These are phyloP conservation scores for Colletotrichum cereale DNA, from an alignment of 2,329 filamentous ascomycete genomes.

Conservation along the genomic window DNA sequence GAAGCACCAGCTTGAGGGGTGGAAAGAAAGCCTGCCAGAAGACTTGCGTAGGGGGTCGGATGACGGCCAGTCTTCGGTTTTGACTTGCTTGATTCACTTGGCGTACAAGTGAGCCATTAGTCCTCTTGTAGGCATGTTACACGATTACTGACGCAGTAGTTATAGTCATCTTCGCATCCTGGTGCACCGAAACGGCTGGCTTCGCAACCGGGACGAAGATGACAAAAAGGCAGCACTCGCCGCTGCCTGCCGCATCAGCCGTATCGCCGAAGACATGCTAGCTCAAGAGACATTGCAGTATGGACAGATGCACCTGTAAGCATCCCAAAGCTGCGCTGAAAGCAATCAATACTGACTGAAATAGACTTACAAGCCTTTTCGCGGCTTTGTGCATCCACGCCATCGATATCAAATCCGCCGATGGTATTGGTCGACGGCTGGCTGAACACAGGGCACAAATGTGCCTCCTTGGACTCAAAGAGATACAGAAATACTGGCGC, in stretches of 20 bases:
- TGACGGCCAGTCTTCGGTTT: slow-evolving; percentile 50
- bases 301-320: slow-evolving; percentile 55
- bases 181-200: slow-evolving; percentile 51
- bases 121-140: neutral
- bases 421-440: slow-evolving; percentile 50
- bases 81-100: slow-evolving; percentile 53
- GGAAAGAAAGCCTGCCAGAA: slow-evolving; percentile 51
- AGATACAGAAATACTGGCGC: slow-evolving; percentile 55
- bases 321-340: neutral
- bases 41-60: slow-evolving; percentile 48
- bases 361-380: slow-evolving; percentile 53
- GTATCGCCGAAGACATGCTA: slow-evolving; percentile 55
- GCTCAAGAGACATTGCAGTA: slow-evolving; percentile 50
- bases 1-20: slow-evolving; percentile 49
- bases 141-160: neutral
- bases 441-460: slow-evolving; percentile 54
- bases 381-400: slow-evolving; percentile 54
- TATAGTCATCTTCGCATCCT: slow-evolving; percentile 52
- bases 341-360: neutral
- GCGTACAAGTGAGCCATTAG: slow-evolving; percentile 53
- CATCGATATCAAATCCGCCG: slow-evolving; percentile 51
- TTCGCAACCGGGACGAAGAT: slow-evolving; percentile 46
- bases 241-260: slow-evolving; percentile 52
- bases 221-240: slow-evolving; percentile 48
- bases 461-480: slow-evolving; percentile 53